A percentile compares a stretch with the other conserved stretches of the same genome.
phyloP scores from a whole-genome alignment of 1,139 yeast genomes.

The Debaryomyces robertsiae region DNA sequence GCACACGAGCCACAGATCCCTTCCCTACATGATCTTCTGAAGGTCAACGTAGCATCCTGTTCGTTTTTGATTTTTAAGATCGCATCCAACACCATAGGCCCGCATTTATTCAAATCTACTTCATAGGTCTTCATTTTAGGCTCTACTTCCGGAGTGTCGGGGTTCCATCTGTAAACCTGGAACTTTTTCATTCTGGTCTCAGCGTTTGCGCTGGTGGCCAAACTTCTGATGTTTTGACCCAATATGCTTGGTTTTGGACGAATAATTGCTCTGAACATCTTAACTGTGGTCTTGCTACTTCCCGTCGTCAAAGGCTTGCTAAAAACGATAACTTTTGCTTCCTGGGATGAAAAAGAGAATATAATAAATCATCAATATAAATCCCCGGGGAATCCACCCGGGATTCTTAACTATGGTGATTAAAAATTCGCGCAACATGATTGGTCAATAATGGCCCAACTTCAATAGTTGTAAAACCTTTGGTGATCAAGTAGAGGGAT shows the following conservation, averaged over 20 bases:
- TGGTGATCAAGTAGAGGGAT: no score
- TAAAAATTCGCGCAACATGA: slow-evolving; percentile 6
- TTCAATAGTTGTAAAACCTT: background rate
- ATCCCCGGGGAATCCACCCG: slow-evolving; percentile 9
- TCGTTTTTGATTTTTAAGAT: slow-evolving; percentile 92
- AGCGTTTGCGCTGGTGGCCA: slow-evolving; percentile 44
- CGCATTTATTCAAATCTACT: slow-evolving; percentile 86
- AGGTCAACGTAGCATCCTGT: slow-evolving; percentile 91
- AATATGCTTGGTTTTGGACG: slow-evolving; percentile 30
- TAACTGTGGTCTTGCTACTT: slow-evolving; percentile 1
- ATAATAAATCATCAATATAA: slow-evolving; percentile 6
- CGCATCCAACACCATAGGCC: slow-evolving; percentile 98
- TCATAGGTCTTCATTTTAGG: slow-evolving; percentile 84
- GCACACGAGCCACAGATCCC: slow-evolving; percentile 99
- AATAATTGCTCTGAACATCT: slow-evolving; percentile 22
- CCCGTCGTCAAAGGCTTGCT: background rate
- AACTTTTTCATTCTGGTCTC: slow-evolving; percentile 69
- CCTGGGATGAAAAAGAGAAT: slow-evolving; percentile 4
- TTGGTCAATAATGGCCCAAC: slow-evolving; percentile 6
- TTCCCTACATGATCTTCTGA: slow-evolving; percentile 98
- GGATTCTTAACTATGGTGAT: slow-evolving; percentile 6
- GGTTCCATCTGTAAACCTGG: slow-evolving; percentile 97
- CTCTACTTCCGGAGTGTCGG: slow-evolving; percentile 92
- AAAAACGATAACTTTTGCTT: slow-evolving; percentile 2
- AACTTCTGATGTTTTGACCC: slow-evolving; percentile 28